Evolutionary conservation across 2,329 filamentous ascomycete species (phyloP).

Genomic region (Knufia petricola): DNA sequence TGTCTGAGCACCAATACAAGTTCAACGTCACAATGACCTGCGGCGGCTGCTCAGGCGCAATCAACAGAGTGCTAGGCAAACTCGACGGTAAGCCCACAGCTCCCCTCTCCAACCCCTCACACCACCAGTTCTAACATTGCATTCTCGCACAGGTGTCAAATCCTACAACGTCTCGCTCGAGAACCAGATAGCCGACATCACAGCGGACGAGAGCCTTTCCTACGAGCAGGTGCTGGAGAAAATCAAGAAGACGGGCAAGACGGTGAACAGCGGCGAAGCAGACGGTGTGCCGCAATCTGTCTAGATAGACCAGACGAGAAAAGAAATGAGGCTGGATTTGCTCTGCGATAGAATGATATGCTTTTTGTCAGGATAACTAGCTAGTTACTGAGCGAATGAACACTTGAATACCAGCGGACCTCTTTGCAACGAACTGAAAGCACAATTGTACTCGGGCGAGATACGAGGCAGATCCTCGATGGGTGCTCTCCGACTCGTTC

Average conservation of each 20-base stretch:
- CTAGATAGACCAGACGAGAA: too few species aligned
- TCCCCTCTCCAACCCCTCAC: slow-evolving; percentile 7
- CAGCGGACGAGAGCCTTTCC: slow-evolving; percentile 57
- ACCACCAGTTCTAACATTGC: neutral
- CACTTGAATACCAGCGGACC: too few species aligned
- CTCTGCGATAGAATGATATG: too few species aligned
- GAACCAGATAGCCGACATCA: slow-evolving; percentile 68
- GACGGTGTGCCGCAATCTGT: slow-evolving; percentile 33
- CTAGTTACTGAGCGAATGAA: too few species aligned
- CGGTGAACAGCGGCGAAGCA: slow-evolving; percentile 57
- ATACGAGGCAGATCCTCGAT: too few species aligned
- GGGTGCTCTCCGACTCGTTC: too few species aligned
- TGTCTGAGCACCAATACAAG: slow-evolving; percentile 83
- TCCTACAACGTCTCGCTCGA: slow-evolving; percentile 81
- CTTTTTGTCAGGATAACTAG: too few species aligned
- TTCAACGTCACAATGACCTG: slow-evolving; percentile 94
- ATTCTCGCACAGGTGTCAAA: slow-evolving; percentile 59
- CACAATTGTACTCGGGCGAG: too few species aligned
- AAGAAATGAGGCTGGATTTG: too few species aligned
- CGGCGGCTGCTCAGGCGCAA: slow-evolving; percentile 87
- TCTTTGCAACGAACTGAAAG: too few species aligned
- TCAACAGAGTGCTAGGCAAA: slow-evolving; percentile 86
- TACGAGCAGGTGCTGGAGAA: slow-evolving; percentile 77
- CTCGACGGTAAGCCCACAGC: slow-evolving; percentile 62
- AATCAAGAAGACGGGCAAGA: slow-evolving; percentile 94